These are phyloP conservation scores for Misopates orontium DNA, from an alignment of 257 asterid genomes.

Conservation along the genomic window DNA sequence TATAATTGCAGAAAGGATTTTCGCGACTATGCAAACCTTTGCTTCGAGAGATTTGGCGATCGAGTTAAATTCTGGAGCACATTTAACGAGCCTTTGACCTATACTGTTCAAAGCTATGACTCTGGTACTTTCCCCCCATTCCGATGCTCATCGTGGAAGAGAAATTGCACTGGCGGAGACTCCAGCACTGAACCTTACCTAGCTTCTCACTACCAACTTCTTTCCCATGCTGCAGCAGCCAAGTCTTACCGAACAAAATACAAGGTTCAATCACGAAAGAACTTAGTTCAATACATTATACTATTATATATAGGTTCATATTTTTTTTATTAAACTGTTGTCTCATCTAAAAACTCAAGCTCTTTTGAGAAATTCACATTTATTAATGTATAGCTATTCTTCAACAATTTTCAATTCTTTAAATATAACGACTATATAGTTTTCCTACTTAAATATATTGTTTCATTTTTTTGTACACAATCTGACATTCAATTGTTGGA, in stretches of 20 bases:
- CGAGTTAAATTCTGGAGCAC: slow-evolving; percentile 38
- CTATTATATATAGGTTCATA: too few relatives aligned
- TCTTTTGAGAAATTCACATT: too few relatives aligned
- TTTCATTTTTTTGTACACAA: too few relatives aligned
- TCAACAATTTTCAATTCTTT: background rate
- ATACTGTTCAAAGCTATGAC: slow-evolving; percentile 7
- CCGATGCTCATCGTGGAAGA: slow-evolving; percentile 27
- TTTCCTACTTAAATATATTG: background rate
- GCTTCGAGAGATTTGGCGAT: slow-evolving; percentile 37
- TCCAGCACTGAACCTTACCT: slow-evolving; percentile 30
- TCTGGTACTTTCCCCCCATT: slow-evolving; percentile 26
- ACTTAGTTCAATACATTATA: background rate
- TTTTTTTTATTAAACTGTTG: too few relatives aligned
- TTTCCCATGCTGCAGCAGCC: slow-evolving; percentile 25
- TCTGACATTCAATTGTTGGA: too few relatives aligned
- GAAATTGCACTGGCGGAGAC: slow-evolving; percentile 23
- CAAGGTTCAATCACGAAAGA: slow-evolving; percentile 4
- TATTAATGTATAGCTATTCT: too few relatives aligned
- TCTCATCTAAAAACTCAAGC: too few relatives aligned
- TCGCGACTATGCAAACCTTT: slow-evolving; percentile 25
- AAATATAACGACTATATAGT: background rate
- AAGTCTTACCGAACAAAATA: slow-evolving; percentile 21
- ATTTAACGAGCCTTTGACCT: slow-evolving; percentile 35
- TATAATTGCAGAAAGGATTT: slow-evolving; percentile 27
- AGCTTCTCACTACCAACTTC: slow-evolving; percentile 33